phyloP scores from a whole-genome alignment of 495 filamentous ascomycete genomes.

The Lentithecium fluviatile region DNA sequence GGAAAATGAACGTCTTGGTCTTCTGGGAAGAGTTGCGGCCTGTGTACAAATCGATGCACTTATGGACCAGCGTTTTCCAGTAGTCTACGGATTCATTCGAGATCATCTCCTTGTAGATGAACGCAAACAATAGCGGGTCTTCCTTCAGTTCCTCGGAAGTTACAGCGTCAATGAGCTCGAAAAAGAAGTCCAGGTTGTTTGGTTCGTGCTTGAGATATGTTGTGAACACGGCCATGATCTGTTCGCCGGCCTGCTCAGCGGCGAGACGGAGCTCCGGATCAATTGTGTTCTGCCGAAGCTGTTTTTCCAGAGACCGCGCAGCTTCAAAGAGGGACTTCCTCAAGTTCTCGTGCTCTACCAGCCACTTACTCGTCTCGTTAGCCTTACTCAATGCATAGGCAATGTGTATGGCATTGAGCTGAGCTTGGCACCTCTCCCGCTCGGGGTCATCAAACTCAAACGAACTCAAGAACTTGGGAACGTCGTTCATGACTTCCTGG shows the following conservation, averaged over 20 bases:
- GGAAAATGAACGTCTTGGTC: constrained; percentile 90
- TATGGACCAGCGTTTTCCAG: constrained; percentile 77
- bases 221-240: constrained; percentile 82
- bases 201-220: constrained; percentile 70
- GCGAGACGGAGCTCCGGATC: constrained; percentile 73
- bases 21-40: constrained; percentile 73
- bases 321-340: constrained; percentile 64
- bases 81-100: constrained; percentile 83
- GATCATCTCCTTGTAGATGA: constrained; percentile 84
- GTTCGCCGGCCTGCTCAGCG: constrained; percentile 83
- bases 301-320: constrained; percentile 72
- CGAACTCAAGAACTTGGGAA: constrained; percentile 62
- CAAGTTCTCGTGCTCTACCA: constrained; percentile 72
- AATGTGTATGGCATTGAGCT: constrained; percentile 84
- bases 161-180: constrained; percentile 78
- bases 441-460: constrained; percentile 63
- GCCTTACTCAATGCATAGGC: constrained; percentile 70
- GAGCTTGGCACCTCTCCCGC: constrained; percentile 63
- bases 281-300: constrained; percentile 66
- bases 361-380: constrained; percentile 62
- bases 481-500: constrained; percentile 68
- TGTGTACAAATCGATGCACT: constrained; percentile 85
- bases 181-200: constrained; percentile 84
- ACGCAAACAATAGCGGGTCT: constrained; percentile 69
- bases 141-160: constrained; percentile 79